These are phyloP conservation scores for Acrodontium crateriforme DNA, from an alignment of 2,329 filamentous ascomycete species.

Conservation along the genomic window DNA sequence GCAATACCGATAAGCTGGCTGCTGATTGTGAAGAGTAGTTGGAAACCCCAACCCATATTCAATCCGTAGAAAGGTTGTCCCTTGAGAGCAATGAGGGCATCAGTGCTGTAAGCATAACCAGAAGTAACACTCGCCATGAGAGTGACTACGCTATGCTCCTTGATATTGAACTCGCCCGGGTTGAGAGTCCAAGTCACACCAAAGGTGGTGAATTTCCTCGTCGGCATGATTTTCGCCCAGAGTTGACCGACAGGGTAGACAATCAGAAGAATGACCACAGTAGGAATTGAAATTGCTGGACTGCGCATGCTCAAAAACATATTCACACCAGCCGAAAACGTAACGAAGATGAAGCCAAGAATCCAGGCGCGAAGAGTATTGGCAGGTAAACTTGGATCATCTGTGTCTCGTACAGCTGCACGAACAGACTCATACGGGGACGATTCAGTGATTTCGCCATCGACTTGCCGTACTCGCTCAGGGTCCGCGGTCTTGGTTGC, in stretches of 20 bases:
- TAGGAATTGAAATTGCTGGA: slow-evolving; percentile 78
- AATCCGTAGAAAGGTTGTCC: slow-evolving; percentile 86
- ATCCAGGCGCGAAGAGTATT: slow-evolving; percentile 43
- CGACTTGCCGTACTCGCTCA: slow-evolving; percentile 5
- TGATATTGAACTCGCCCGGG: slow-evolving; percentile 37
- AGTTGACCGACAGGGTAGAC: slow-evolving; percentile 70
- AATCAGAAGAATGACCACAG: slow-evolving; percentile 72
- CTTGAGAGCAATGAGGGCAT: slow-evolving; percentile 49
- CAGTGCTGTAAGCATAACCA: slow-evolving; percentile 46
- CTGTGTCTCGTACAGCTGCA: slow-evolving; percentile 43
- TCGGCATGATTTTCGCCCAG: slow-evolving; percentile 60
- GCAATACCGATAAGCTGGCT: slow-evolving; percentile 80
- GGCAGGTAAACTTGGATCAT: slow-evolving; percentile 47
- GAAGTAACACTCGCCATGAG: slow-evolving; percentile 29
- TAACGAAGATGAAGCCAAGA: slow-evolving; percentile 32
- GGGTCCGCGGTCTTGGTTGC: slow-evolving; percentile 6
- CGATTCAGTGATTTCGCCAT: slow-evolving; percentile 6
- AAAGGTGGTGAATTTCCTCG: too few relatives aligned
- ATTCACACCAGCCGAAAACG: slow-evolving; percentile 39
- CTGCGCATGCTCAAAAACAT: slow-evolving; percentile 83
- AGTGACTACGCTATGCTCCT: slow-evolving; percentile 41
- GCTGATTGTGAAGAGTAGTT: slow-evolving; percentile 69
- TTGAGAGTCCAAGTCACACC: background rate
- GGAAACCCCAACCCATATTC: slow-evolving; percentile 60
- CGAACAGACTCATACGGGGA: slow-evolving; percentile 19